Evolutionary conservation across 2,329 filamentous ascomycete genomes (phyloP).

Genomic region (Phoma sp.): DNA sequence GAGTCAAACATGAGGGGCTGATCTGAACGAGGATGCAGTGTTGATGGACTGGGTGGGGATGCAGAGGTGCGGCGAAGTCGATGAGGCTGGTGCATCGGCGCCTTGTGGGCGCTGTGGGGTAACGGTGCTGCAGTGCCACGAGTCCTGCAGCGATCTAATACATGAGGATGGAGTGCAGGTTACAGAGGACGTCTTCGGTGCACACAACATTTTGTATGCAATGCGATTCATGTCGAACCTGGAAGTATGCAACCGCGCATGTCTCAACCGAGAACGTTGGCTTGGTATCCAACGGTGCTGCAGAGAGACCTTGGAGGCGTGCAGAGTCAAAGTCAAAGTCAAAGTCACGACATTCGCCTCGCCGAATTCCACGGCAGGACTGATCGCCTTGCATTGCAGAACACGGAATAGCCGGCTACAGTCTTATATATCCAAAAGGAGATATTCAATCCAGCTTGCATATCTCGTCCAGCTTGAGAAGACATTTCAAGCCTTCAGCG

Average conservation of each 20-base stretch:
- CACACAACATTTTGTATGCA: no score
- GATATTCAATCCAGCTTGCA: no score
- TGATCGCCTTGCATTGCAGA: no score
- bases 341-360: constrained; percentile 1
- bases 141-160: neutral
- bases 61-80: neutral
- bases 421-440: no score
- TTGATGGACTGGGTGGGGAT: neutral
- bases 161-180: neutral
- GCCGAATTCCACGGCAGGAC: neutral
- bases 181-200: no score
- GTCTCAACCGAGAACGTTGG: constrained; percentile 1
- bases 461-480: no score
- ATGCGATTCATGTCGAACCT: neutral
- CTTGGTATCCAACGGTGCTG: neutral
- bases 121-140: constrained; percentile 10
- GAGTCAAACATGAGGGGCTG: neutral
- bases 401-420: no score
- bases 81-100: constrained; percentile 13
- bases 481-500: no score
- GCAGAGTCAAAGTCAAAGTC: neutral
- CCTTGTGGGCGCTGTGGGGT: constrained; percentile 12
- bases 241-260: neutral
- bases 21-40: neutral
- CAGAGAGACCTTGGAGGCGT: neutral